phyloP scores from a whole-genome alignment of 2,329 filamentous ascomycete species.

The Ascochyta viciae-villosae region DNA sequence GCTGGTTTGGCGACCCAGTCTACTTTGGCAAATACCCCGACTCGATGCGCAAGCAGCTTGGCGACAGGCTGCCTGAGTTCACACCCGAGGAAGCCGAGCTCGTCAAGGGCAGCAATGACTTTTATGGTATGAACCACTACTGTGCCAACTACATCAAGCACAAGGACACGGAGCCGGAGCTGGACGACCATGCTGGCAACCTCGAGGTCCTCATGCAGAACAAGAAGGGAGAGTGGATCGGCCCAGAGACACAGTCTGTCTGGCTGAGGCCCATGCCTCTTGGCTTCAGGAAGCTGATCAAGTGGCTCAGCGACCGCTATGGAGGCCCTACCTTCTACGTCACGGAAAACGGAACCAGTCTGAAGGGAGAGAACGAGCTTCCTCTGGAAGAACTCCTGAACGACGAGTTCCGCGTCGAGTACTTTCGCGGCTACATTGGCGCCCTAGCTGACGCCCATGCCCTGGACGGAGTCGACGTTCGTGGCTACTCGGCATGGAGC shows the following conservation, averaged over 20 bases:
- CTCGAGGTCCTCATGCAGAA: constrained; percentile 74
- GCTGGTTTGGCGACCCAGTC: constrained; percentile 87
- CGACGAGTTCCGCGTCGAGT: constrained; percentile 81
- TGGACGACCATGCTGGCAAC: constrained; percentile 76
- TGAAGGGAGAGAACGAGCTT: constrained; percentile 83
- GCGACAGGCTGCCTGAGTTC: constrained; percentile 76
- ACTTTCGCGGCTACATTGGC: constrained; percentile 78
- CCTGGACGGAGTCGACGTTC: constrained; percentile 78
- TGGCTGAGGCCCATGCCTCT: constrained; percentile 80
- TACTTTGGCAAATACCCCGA: constrained; percentile 85
- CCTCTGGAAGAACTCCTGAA: constrained; percentile 73
- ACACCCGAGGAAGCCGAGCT: constrained; percentile 74
- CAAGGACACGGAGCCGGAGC: constrained; percentile 65
- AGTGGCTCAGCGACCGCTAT: constrained; percentile 71
- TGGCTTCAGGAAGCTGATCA: constrained; percentile 75
- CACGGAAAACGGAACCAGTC: constrained; percentile 85
- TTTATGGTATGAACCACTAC: constrained; percentile 96
- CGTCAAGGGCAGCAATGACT: constrained; percentile 88
- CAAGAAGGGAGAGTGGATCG: constrained; percentile 76
- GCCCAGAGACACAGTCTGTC: constrained; percentile 79
- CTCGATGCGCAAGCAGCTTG: constrained; percentile 82
- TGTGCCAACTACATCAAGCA: constrained; percentile 87
- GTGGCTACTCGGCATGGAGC: constrained; percentile 85
- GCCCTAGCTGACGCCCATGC: constrained; percentile 77
- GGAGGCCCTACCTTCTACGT: constrained; percentile 80